Evolutionary conservation across 306 rosid genomes (phyloP), one percentile per base, ranked within the genome.

Genomic region (Trichosanthes truncata): DNA sequence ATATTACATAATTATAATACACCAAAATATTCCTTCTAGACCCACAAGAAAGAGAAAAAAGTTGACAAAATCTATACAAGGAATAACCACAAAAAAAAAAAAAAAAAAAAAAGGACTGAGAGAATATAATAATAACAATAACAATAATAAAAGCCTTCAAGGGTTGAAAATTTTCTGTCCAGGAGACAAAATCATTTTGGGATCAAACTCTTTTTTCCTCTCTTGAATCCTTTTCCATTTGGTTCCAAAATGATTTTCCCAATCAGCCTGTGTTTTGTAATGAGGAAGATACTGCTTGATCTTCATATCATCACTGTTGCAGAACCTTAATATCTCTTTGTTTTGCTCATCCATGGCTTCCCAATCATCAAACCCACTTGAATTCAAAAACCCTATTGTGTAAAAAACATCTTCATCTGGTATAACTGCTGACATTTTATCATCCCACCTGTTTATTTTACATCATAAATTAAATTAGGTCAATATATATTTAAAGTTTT

Each of bases 351-450:
- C 98, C 74, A 89, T 79, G 48, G 49, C 83, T 69, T 91, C 72
- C 98, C 97, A 91, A 38, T 85, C 80, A 57, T 94, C 86, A 61
- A 87, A 91, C n/a, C 92, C 93, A 84, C 92, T 77, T 35, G 95
- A 77, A 72, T 94, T 91, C 82, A 94, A 80, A 81, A 94, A 89
- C 26, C 96, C 97, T 20, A 91, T 81, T 2, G 93, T 60, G 83
- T 94, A 94, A 82, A 94, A 94, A 0, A 94, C 88, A n/a, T 94
- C 95, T 82, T 90, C 98, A 2, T 92, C 91, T 0, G 97, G 95
- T 45, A 88, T 82, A 26, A 80, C 83, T 4, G 92, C 90, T 2
- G 96, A 88, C 95, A 85, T 94, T 66, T 80, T 86, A 62, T 92
- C 89, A 41, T 92, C 91, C 98, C 98, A 94, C 82, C 97, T 94